Conservation (phyloP, 805 yeast species). For the Yamadazyma nakazawae region DNA sequence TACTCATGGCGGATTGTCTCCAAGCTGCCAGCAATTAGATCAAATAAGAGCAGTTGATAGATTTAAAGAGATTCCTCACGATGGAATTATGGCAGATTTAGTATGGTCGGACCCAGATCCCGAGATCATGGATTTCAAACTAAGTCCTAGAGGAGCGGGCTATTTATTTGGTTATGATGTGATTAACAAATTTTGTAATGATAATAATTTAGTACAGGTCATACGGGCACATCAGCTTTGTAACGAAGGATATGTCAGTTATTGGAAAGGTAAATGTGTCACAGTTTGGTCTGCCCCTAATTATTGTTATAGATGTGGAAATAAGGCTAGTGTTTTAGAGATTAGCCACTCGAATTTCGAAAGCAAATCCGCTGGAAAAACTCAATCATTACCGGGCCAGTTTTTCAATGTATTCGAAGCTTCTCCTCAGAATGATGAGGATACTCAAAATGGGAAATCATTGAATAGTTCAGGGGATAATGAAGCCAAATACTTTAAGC, state of each 20-base stretch:
- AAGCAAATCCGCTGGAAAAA: slow-evolving; percentile 5
- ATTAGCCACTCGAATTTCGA: slow-evolving; percentile 51
- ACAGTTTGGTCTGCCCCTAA: slow-evolving; percentile 99
- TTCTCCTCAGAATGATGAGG: slow-evolving; percentile 85
- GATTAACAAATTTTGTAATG: slow-evolving; percentile 77
- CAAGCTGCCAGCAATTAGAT: slow-evolving; percentile 90
- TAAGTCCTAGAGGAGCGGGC: slow-evolving; percentile 97
- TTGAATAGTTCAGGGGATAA: slow-evolving; percentile 23
- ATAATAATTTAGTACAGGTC: slow-evolving; percentile 76
- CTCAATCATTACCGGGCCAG: slow-evolving; percentile 44
- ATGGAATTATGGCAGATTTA: slow-evolving; percentile 98
- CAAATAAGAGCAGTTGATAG: slow-evolving; percentile 89
- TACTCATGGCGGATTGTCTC: slow-evolving; percentile 95
- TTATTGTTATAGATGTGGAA: slow-evolving; percentile 95
- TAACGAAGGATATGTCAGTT: slow-evolving; percentile 91
- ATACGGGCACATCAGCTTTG: slow-evolving; percentile 95
- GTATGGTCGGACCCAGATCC: slow-evolving; percentile 99
- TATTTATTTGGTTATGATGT: slow-evolving; percentile 92
- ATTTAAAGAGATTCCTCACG: slow-evolving; percentile 94
- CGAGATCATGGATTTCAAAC: slow-evolving; percentile 70
- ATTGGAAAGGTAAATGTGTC: slow-evolving; percentile 85
- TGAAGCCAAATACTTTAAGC: slow-evolving; percentile 2
- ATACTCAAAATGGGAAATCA: slow-evolving; percentile 39
- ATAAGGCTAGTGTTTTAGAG: slow-evolving; percentile 95
- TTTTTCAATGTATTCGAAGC: slow-evolving; percentile 94